These are phyloP conservation scores for Jamesozyma hellenica DNA, from an alignment of 805 yeast species.

Conservation along the genomic window DNA sequence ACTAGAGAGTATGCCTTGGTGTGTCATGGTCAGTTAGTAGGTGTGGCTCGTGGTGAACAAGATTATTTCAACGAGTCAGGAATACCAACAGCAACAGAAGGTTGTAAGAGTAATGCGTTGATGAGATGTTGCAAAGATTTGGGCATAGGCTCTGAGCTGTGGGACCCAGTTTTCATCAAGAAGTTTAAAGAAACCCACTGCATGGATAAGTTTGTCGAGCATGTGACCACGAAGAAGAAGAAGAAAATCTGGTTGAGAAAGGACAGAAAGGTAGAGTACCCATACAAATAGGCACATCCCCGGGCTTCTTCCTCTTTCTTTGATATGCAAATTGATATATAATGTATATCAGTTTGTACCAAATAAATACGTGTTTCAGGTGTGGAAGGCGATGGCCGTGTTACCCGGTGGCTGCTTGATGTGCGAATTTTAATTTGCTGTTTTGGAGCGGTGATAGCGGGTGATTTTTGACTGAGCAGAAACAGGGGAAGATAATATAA, in stretches of 20 bases:
- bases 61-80: conserved; percentile 80
- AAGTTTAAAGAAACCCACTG: conserved; percentile 54
- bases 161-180: conserved; percentile 92
- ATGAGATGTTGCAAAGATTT: conserved; percentile 97
- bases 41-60: conserved; percentile 93
- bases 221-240: conserved; percentile 69
- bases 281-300: conserved; percentile 48
- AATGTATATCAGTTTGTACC: too few relatives aligned
- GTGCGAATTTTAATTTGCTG: too few relatives aligned
- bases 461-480: too few relatives aligned
- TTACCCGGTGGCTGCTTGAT: too few relatives aligned
- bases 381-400: too few relatives aligned
- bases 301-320: too few relatives aligned
- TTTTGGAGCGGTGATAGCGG: too few relatives aligned
- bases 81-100: conserved; percentile 92
- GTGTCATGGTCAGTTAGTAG: conserved; percentile 78
- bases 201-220: conserved; percentile 79
- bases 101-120: conserved; percentile 90
- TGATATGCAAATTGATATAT: too few relatives aligned
- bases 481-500: too few relatives aligned
- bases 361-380: too few relatives aligned
- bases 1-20: conserved; percentile 86
- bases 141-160: conserved; percentile 91
- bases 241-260: conserved; percentile 89
- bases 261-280: conserved; percentile 75